Base-by-base conservation (phyloP, 306 rosid genomes). In the Cicer bijugum region DNA sequence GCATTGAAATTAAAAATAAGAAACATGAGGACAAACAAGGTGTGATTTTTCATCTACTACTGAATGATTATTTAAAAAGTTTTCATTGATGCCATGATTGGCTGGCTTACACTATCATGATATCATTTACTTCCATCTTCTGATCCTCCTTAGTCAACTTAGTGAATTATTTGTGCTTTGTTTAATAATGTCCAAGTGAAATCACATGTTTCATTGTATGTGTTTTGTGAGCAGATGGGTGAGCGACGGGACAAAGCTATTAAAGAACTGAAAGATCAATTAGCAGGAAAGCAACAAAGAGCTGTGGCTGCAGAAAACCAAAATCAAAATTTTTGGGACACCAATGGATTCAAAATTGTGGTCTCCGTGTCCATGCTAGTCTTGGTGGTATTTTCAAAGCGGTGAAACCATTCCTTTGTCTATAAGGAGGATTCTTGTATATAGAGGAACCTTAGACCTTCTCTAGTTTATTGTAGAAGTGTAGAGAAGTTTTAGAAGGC, bases 361-460 rank as follows among this genome's bases (percentile, higher is more conserved):
- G 88, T 78, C 60, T 95, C 99, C 39, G 70, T 92, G 97, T 95
- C 99, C 14, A 95, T 95, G 99, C 74, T 92, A 78, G 47, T 90
- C 46, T 79, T 95, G 83, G 92, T 92, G 35, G 91, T 84, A 38
- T 87, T 92, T 74, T 92, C 99, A 23, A 95, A 90, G 86, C 87
- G 96, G 71, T 91, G 88, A 90, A 85, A 57, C 43, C 70, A n/a
- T 55, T 61, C 62, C 60, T 20, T 9, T 59, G 51, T 64, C 72
- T 3, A 51, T 57, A 51, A 60, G 71, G 37, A 60, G 71, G 37
- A 28, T 39, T 64, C 47, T 16, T 69, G 78, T 86, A 85, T 69
- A 85, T 69, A 85, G 37, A 64, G 43, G 52, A 23, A 28, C 12
- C 53, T 65, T 37, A 8, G 38, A 59, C 75, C 57, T 71, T 35